Conservation (phyloP, 2,329 filamentous ascomycete genomes). For the Paecilomyces sp. region DNA sequence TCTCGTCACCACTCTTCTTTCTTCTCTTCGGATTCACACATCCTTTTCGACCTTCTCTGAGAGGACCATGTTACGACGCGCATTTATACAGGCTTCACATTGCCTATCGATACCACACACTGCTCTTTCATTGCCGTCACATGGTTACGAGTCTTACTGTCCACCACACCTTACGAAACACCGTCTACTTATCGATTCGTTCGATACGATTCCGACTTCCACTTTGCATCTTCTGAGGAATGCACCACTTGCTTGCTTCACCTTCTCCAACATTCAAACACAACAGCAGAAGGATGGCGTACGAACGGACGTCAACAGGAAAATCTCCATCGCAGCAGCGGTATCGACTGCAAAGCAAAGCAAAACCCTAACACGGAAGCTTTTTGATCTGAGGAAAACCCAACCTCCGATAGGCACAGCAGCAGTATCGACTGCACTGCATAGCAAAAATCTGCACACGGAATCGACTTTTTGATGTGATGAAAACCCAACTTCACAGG, state of each 20-base stretch:
- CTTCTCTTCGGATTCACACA: neutral
- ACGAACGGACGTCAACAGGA: neutral
- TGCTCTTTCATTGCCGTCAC: neutral
- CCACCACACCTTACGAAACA: neutral
- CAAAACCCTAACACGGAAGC: neutral
- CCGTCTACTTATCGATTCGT: neutral
- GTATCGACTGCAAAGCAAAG: neutral
- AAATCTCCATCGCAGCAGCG: neutral
- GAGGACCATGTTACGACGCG: neutral
- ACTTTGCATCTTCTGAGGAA: neutral
- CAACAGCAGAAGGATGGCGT: neutral
- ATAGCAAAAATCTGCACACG: no score
- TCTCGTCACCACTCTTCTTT: neutral
- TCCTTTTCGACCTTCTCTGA: neutral
- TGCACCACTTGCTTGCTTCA: neutral
- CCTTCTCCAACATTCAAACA: neutral
- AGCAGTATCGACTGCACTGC: no score
- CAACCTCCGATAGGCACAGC: neutral
- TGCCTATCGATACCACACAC: neutral
- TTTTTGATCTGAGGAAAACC: neutral
- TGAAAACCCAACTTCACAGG: no score
- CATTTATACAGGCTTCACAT: neutral
- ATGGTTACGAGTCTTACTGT: neutral
- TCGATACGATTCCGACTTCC: neutral
- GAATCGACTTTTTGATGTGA: no score